These are phyloP conservation scores for Citrullus mucosospermus DNA, from an alignment of 306 rosid genomes.

Conservation along the genomic window DNA sequence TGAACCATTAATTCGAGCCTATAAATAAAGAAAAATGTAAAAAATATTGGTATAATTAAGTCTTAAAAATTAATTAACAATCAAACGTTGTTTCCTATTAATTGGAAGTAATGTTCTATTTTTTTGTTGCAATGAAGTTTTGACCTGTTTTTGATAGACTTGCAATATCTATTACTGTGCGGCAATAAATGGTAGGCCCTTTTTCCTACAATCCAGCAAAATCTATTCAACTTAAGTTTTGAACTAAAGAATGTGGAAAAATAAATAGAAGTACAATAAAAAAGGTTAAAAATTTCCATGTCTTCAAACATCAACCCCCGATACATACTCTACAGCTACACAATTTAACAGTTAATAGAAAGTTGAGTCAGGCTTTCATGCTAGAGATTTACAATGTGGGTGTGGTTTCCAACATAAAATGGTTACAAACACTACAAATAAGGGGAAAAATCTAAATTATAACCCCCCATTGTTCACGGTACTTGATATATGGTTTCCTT, in stretches of 20 bases:
- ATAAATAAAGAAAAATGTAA: too few relatives aligned
- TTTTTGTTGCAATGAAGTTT: not conserved
- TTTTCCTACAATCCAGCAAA: not conserved
- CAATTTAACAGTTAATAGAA: not conserved
- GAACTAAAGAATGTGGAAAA: not conserved
- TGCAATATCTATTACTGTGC: not conserved
- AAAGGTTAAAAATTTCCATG: not conserved
- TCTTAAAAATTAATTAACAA: too few relatives aligned
- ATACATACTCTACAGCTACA: not conserved
- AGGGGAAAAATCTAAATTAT: not conserved
- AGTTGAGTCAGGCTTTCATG: not conserved
- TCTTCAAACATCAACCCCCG: not conserved
- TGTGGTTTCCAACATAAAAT: not conserved
- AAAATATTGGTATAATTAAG: too few relatives aligned
- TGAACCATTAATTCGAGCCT: too few relatives aligned
- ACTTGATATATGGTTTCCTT: not conserved
- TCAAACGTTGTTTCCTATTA: too few relatives aligned
- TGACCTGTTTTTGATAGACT: not conserved
- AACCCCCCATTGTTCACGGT: not conserved
- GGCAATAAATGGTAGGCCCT: not conserved
- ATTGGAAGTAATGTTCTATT: too few relatives aligned
- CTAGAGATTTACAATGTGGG: not conserved
- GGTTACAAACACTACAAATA: not conserved
- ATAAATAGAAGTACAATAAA: not conserved
- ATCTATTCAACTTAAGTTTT: not conserved